phyloP scores from a whole-genome alignment of 345 rosid species.

The Populus deltoides region DNA sequence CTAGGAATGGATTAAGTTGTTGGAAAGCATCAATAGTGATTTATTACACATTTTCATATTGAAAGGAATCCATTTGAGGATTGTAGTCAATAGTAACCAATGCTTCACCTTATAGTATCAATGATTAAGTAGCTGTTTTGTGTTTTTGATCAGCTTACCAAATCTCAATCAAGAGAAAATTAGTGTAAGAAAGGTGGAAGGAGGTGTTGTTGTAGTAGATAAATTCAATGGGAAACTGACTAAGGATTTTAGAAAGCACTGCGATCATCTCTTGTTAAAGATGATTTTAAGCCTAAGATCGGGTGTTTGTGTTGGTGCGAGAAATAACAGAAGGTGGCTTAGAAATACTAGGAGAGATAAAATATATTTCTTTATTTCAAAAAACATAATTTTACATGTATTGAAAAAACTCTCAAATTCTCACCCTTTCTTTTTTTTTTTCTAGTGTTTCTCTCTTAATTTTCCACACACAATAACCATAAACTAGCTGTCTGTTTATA shows the following conservation, averaged over 20 bases:
- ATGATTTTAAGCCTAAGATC: slow-evolving; percentile 17
- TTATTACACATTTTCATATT: not conserved
- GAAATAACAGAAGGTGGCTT: too few species aligned
- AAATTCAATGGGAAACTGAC: slow-evolving; percentile 86
- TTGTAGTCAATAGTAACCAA: not conserved
- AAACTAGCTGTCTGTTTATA: too few species aligned
- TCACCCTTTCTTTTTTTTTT: too few species aligned
- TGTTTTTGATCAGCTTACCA: slow-evolving; percentile 55
- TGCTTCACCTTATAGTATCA: not conserved
- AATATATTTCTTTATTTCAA: too few species aligned
- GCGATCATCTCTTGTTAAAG: slow-evolving; percentile 18
- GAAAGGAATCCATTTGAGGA: not conserved
- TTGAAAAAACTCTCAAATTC: too few species aligned
- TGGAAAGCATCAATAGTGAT: not conserved
- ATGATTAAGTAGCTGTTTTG: not conserved
- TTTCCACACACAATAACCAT: too few species aligned
- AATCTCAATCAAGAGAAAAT: slow-evolving; percentile 57
- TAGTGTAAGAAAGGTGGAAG: slow-evolving; percentile 62
- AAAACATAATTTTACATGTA: too few species aligned
- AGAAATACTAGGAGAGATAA: too few species aligned
- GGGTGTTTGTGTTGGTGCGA: too few species aligned
- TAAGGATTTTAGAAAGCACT: slow-evolving; percentile 50
- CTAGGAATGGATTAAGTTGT: not conserved
- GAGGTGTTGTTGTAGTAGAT: slow-evolving; percentile 65
- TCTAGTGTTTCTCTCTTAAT: too few species aligned